Evolutionary conservation across 257 asterid genomes (phyloP).

Genomic region (Ballota nigra): DNA sequence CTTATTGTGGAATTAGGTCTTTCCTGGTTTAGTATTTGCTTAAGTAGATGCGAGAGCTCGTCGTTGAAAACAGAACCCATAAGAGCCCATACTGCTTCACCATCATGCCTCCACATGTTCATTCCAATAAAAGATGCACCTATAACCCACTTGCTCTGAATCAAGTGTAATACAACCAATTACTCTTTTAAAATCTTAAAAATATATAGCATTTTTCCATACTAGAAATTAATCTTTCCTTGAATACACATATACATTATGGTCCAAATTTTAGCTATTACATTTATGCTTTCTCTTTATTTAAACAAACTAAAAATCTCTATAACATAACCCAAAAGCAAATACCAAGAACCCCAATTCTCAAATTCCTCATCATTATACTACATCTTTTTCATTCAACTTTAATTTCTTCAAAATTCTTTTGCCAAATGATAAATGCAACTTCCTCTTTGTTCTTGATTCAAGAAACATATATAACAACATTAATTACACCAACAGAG

Average conservation of each 20-base stretch:
- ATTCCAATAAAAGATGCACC: conserved; percentile 30
- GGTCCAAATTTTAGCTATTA: not conserved
- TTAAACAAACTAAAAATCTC: not conserved
- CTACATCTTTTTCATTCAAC: not conserved
- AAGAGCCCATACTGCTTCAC: conserved; percentile 63
- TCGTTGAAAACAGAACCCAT: conserved; percentile 58
- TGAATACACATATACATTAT: not conserved
- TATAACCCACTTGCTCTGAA: conserved; percentile 78
- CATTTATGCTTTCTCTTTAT: not conserved
- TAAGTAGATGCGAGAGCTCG: conserved; percentile 43
- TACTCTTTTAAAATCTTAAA: not conserved
- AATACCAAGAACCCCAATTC: not conserved
- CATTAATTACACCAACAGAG: not conserved
- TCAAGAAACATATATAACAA: not conserved
- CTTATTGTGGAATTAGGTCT: conserved; percentile 60
- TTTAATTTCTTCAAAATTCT: not conserved
- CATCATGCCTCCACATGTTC: conserved; percentile 68
- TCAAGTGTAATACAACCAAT: conserved; percentile 18
- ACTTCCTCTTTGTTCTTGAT: not conserved
- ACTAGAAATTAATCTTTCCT: not conserved
- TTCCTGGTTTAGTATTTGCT: conserved; percentile 62
- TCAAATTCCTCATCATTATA: not conserved
- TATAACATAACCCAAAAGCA: not conserved
- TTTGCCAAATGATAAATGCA: too few relatives aligned
- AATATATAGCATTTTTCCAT: not conserved